Base-by-base conservation (phyloP, 108 stramenopile species). In the Tribonema minus region DNA sequence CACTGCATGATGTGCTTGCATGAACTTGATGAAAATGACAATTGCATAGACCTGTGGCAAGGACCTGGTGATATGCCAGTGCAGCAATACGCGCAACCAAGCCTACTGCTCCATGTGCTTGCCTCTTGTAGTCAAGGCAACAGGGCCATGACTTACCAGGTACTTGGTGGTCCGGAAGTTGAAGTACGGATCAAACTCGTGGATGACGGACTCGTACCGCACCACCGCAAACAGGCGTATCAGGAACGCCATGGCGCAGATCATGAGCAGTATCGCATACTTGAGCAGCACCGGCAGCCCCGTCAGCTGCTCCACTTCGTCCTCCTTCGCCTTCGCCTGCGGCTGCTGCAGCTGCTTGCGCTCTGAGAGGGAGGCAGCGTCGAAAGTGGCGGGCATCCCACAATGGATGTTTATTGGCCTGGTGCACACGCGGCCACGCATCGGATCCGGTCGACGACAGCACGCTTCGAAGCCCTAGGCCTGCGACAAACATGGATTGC, bases 141-240 rank as follows among this genome's bases (percentile, higher is more conserved):
- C n/a, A n/a, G n/a, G n/a, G n/a, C n/a, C n/a, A n/a, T n/a, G 20
- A 54, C 46, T 9, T 54, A 54, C 74, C 15, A 76, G 58, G 74
- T 64, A 76, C 81, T 94, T 94, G 23, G 96, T 97, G 15, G 95
- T 95, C 34, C 96, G 91, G 88, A 86, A 84, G 68, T 88, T 90
- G 77, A 89, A 88, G 70, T 85, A 87, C 1, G 87, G 86, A 46
- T 88, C 87, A 78, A 97, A 97, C 80, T 99, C 98, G 76, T 99
- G 98, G 88, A 99, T 99, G 54, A 99, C 96, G 12, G 86, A 88
- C 68, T 96, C 98, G 81, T 88, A 98, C 23, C 81, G 64, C 15
- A 76, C 85, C 61, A 86, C 85, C 15, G 85, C 85, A 60, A 86
- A 86, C 39, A 86, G 79, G 26, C 85, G 81, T 60, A 86, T 86